Evolutionary conservation across 169 alveolate genomes (phyloP).

Genomic region (Babesia bovis): DNA sequence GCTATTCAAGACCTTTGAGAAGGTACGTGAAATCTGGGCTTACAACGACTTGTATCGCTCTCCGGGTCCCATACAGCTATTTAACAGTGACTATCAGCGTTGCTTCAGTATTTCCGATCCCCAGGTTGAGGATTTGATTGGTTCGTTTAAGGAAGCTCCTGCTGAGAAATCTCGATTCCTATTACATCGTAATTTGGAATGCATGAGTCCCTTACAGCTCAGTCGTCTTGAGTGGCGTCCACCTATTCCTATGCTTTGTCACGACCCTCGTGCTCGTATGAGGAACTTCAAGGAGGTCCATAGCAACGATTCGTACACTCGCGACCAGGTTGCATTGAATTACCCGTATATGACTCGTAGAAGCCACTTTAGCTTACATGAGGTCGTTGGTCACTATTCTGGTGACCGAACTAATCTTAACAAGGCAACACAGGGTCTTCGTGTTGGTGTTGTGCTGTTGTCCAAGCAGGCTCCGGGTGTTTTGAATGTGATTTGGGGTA

Average conservation of each 20-base stretch:
- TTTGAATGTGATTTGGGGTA: constrained; percentile 94
- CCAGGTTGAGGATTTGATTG: constrained; percentile 49
- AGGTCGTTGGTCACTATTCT: constrained; percentile 66
- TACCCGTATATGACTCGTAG: constrained; percentile 81
- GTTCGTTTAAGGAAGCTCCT: constrained; percentile 5
- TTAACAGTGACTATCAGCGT: constrained; percentile 73
- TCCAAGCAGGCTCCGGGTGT: constrained; percentile 97
- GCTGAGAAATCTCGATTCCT: constrained; percentile 9
- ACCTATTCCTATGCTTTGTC: constrained; percentile 69
- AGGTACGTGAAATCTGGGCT: constrained; percentile 92
- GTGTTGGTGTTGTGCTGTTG: constrained; percentile 90
- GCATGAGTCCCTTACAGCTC: constrained; percentile 60
- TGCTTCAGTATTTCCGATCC: constrained; percentile 60
- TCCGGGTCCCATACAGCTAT: constrained; percentile 96
- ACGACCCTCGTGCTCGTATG: constrained; percentile 56
- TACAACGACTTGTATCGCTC: constrained; percentile 88
- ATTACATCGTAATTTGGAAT: constrained; percentile 21
- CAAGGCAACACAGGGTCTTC: constrained; percentile 9
- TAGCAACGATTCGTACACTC: constrained; percentile 82
- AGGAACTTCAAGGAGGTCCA: constrained; percentile 44
- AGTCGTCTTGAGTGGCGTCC: constrained; percentile 62
- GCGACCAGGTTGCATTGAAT: constrained; percentile 83
- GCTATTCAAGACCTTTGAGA: constrained; percentile 86
- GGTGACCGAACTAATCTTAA: neutral
- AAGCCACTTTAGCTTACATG: constrained; percentile 68